A percentile compares a stretch with the other conserved stretches of the same genome.
These are phyloP conservation scores for Zizania palustris DNA, from an alignment of 202 grass and related monocot species.

Conservation along the genomic window DNA sequence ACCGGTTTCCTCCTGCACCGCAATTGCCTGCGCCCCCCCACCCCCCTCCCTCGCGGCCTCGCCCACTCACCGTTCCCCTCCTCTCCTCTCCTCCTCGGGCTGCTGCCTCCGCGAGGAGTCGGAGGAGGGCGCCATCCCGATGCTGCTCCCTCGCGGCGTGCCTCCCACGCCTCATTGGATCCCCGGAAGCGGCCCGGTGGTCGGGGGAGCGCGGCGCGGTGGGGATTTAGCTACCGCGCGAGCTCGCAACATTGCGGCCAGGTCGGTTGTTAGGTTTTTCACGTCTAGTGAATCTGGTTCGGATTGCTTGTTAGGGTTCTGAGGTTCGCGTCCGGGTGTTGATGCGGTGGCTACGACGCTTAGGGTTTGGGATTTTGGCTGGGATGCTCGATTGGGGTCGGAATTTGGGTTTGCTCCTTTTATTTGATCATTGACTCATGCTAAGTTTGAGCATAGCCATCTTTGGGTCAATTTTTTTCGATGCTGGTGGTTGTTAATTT, in stretches of 20 bases:
- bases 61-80: no score
- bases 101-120: not conserved
- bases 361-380: not conserved
- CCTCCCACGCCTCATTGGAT: conserved; percentile 32
- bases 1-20: not conserved
- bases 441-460: not conserved
- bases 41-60: not conserved
- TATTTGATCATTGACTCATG: not conserved
- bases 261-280: conserved; percentile 8
- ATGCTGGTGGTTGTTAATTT: not conserved
- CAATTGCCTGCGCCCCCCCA: not conserved
- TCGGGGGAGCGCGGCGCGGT: not conserved
- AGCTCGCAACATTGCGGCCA: conserved; percentile 6
- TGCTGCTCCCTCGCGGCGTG: not conserved
- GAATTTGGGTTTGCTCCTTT: conserved; percentile 26
- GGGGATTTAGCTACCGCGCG: conserved; percentile 1
- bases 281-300: not conserved
- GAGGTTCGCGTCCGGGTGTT: not conserved
- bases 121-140: conserved; percentile 13
- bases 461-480: not conserved
- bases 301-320: conserved; percentile 2
- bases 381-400: not conserved
- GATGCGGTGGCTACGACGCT: not conserved
- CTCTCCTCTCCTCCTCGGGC: not conserved
- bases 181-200: not conserved